Base-by-base conservation (phyloP, 2,329 filamentous ascomycete genomes). In the Cladobotryum protrusum region DNA sequence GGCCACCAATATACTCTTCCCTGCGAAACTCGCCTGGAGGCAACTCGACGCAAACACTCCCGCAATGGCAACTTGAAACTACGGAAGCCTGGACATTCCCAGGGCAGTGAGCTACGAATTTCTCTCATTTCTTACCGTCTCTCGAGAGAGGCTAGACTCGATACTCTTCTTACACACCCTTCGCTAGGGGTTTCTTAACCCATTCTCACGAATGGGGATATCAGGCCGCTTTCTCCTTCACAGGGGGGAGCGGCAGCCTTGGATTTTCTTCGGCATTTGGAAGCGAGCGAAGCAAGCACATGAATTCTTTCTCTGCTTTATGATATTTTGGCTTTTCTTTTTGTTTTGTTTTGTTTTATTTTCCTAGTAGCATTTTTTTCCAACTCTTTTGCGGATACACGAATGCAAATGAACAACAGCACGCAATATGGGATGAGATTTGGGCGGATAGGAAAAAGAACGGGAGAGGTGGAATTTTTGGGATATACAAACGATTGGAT, bases 211-310 rank as follows among this genome's bases (percentile, higher is more conserved):
- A 50, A 49, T 12, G 36, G 29, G 17, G 46, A 29, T 29, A 29
- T 9, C 24, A 29, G 11, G 35, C 34, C 29, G 46, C 33, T 19
- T 24, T 45, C 17, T 37, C 49, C 49, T 45, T 52, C 46, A 20
- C 46, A 41, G 45, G 49, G 49, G 33, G 24, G 6, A 24, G 20
- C 20, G 46, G 41, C 46, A 32, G 17, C 44, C 44, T 47, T 43
- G 49, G 43, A 35, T 43, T 52, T 51, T 44, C 24, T 48, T 47
- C 15, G 40, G 49, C 33, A 34, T 51, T 29, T 40, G 18, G 34
- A 41, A 52, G 46, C 43, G 35, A 49, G 46, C 45, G 49, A 41
- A 48, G 35, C 47, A 39, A 46, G 9, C 33, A 33, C 24, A 29
- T 29, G 24, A 29, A 29, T 29, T 29, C 24, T 29, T 29, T 29